Evolutionary conservation across 768 basidiomycete species (phyloP).

Genomic region (Tricholoma terreum): DNA sequence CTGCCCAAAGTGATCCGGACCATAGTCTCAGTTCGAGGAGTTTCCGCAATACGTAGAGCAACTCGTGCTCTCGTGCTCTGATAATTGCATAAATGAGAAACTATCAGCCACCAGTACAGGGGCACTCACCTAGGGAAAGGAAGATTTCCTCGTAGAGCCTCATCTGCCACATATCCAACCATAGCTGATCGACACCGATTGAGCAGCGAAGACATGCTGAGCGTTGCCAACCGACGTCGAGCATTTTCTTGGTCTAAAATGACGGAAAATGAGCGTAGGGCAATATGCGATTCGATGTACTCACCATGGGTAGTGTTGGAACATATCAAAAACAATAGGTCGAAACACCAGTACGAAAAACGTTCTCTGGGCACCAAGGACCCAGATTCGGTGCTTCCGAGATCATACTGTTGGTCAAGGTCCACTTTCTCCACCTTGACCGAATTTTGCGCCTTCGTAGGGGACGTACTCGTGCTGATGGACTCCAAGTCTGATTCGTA

Average conservation of each 20-base stretch:
- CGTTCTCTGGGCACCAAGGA: slow-evolving; percentile 68
- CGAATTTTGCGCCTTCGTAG: slow-evolving; percentile 7
- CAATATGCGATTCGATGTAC: slow-evolving; percentile 4
- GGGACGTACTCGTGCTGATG: background rate
- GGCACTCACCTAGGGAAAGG: slow-evolving; percentile 78
- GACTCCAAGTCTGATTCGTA: slow-evolving; percentile 36
- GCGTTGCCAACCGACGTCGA: slow-evolving; percentile 66
- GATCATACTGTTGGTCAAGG: slow-evolving; percentile 31
- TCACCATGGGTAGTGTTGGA: slow-evolving; percentile 61
- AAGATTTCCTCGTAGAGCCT: slow-evolving; percentile 76
- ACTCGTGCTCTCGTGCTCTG: slow-evolving; percentile 85
- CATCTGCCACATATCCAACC: slow-evolving; percentile 78
- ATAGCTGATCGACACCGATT: slow-evolving; percentile 71
- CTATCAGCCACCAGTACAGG: background rate
- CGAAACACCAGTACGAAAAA: slow-evolving; percentile 92
- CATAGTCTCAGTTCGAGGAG: slow-evolving; percentile 70
- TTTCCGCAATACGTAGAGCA: slow-evolving; percentile 80
- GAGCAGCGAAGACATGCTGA: slow-evolving; percentile 70
- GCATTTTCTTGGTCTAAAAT: slow-evolving; percentile 55
- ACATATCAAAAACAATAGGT: slow-evolving; percentile 79
- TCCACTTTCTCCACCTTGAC: slow-evolving; percentile 35
- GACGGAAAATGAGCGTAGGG: background rate
- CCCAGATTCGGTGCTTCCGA: slow-evolving; percentile 62
- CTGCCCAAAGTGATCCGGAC: slow-evolving; percentile 76
- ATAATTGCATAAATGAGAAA: background rate